These are phyloP conservation scores for Myxozyma lipomycoides DNA, from an alignment of 805 yeast genomes.

Conservation along the genomic window DNA sequence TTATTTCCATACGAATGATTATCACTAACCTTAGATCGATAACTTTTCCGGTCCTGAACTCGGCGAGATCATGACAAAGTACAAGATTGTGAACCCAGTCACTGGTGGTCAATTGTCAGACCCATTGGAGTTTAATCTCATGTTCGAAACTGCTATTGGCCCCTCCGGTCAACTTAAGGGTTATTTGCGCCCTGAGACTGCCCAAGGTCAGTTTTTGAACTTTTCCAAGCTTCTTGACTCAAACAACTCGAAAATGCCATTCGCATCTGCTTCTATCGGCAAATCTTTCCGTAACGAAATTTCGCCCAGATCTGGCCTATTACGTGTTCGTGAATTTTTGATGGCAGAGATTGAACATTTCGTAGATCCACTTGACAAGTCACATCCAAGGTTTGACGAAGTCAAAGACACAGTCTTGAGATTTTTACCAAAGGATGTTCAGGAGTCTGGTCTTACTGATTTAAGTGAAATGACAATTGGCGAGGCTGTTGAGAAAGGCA, in stretches of 20 bases:
- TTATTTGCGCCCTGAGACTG: slow-evolving; percentile 96
- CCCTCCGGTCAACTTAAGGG: slow-evolving; percentile 97
- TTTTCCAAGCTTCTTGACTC: slow-evolving; percentile 88
- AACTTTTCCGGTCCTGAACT: slow-evolving; percentile 90
- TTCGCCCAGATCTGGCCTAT: slow-evolving; percentile 94
- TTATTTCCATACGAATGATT: neutral
- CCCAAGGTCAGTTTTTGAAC: slow-evolving; percentile 98
- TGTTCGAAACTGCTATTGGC: slow-evolving; percentile 99
- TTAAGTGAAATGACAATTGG: slow-evolving; percentile 67
- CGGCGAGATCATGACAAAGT: slow-evolving; percentile 80
- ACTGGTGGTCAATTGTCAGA: slow-evolving; percentile 81
- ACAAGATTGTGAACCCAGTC: slow-evolving; percentile 85
- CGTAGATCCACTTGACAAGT: slow-evolving; percentile 88
- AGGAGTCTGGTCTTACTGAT: slow-evolving; percentile 76
- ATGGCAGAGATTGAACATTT: slow-evolving; percentile 99
- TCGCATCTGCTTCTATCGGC: slow-evolving; percentile 99
- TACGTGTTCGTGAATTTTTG: slow-evolving; percentile 96
- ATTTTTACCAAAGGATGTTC: slow-evolving; percentile 82
- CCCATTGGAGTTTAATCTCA: slow-evolving; percentile 92
- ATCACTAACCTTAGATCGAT: slow-evolving; percentile 59
- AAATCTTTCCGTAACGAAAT: slow-evolving; percentile 98
- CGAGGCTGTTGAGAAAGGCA: slow-evolving; percentile 80
- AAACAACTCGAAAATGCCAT: slow-evolving; percentile 96
- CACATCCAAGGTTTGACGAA: slow-evolving; percentile 73
- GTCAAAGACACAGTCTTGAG: slow-evolving; percentile 68